Evolutionary conservation across 176 grass and related monocot species (phyloP), one percentile per base, ranked within the genome.

Genomic region (Oryza punctata): DNA sequence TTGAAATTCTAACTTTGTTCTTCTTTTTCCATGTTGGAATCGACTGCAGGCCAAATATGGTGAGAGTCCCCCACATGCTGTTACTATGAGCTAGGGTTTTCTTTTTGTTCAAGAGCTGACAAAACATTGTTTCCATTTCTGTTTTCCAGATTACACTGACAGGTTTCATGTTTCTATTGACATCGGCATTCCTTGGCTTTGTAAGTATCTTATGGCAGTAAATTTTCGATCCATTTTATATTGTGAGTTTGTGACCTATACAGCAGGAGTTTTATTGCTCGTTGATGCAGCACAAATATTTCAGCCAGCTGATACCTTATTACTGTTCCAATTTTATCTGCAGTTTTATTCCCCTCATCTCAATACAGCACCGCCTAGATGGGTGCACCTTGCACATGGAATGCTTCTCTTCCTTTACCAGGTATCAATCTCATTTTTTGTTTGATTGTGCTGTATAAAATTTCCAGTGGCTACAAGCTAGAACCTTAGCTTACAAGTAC

Each of bases 381-480:
- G 96, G 96, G 89, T 98, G 63, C 96, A 96, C 79, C 91, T 98
- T 85, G 91, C 91, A 68, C 96, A 98, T 81, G 96, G 96, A 59
- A 54, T 99, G 19, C 93, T 99, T 89, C 93, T 99, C 19, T 96
- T 99, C 83, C 87, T 96, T 83, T 96, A 99, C 82, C 96, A 99
- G 93, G 96, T 99, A 85, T 72, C 44, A 68, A 40, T 26, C 26
- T 66, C 0, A 13, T 33, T 19, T 67, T 37, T 77, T 57, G 6
- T 63, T 44, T 50, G 29, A 15, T 70, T 69, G 25, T 85, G 63
- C 24, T 50, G 13, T 80, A 23, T 85, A 33, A 40, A 71, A 44
- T 12, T 76, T 82, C 26, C 43, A 43, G 11, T 19, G 15, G 23
- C 21, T 28, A 26, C 44, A 30, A 43, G 21, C 45, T 25, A 83